These are phyloP conservation scores for Medicago truncatula DNA, from an alignment of 306 rosid species.

Conservation along the genomic window MtrunA17r5.0-ANR NC_053045.1:3303001-3303500, in stretches of 20 bases:
- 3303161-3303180: slow-evolving; percentile 94
- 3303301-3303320: slow-evolving; percentile 61
- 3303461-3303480: slow-evolving; percentile 76
- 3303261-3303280: slow-evolving; percentile 89
- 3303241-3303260: slow-evolving; percentile 89
- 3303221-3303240: slow-evolving; percentile 91
- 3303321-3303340: slow-evolving; percentile 77
- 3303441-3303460: slow-evolving; percentile 76
- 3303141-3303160: slow-evolving; percentile 88
- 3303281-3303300: slow-evolving; percentile 85
- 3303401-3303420: slow-evolving; percentile 97
- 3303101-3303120: slow-evolving; percentile 82
- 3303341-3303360: slow-evolving; percentile 97
- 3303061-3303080: slow-evolving; percentile 70
- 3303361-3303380: slow-evolving; percentile 98
- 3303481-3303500: slow-evolving; percentile 46
- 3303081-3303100: slow-evolving; percentile 92
- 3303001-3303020: slow-evolving; percentile 91
- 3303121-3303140: slow-evolving; percentile 95
- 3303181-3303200: slow-evolving; percentile 90
- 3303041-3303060: slow-evolving; percentile 83
- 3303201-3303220: slow-evolving; percentile 99
- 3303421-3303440: slow-evolving; percentile 90
- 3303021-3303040: slow-evolving; percentile 81
- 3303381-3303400: slow-evolving; percentile 90